phyloP scores from a whole-genome alignment of 768 basidiomycete species.

The Collybia mongolica region DNA sequence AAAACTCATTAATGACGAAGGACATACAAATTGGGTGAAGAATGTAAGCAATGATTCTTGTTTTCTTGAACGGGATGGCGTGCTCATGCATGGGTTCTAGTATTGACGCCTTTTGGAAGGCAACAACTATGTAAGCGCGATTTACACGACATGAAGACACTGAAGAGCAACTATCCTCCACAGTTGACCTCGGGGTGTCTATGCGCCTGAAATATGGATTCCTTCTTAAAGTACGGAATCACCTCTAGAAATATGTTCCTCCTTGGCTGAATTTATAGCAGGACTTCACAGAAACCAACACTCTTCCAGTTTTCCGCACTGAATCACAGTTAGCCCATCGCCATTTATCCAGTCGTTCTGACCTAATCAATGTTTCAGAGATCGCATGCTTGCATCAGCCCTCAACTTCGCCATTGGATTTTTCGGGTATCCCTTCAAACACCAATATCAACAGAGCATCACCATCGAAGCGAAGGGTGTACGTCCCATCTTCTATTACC shows the following conservation, averaged over 20 bases:
- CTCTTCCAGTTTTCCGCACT: slow-evolving; percentile 76
- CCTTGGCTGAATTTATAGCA: slow-evolving; percentile 15
- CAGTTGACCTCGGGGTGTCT: slow-evolving; percentile 68
- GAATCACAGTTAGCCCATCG: slow-evolving; percentile 59
- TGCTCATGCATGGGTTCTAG: slow-evolving; percentile 30
- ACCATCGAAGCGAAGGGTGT: slow-evolving; percentile 66
- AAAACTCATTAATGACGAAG: slow-evolving; percentile 31
- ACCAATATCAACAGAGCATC: slow-evolving; percentile 74
- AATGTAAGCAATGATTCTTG: slow-evolving; percentile 45
- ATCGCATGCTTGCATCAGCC: slow-evolving; percentile 70
- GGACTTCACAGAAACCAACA: slow-evolving; percentile 60
- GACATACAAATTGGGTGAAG: slow-evolving; percentile 90
- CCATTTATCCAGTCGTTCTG: background rate
- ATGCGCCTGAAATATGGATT: slow-evolving; percentile 79
- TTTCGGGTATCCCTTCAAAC: slow-evolving; percentile 72
- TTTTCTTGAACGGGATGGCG: slow-evolving; percentile 1
- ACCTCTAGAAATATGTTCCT: background rate
- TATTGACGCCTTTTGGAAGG: slow-evolving; percentile 88
- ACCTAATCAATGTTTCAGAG: slow-evolving; percentile 33
- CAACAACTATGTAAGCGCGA: slow-evolving; percentile 71
- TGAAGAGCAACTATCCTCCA: background rate
- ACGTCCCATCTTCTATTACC: slow-evolving; percentile 25
- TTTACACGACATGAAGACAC: background rate
- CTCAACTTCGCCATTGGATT: slow-evolving; percentile 73
- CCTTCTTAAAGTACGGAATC: slow-evolving; percentile 50